phyloP scores from a whole-genome alignment of 2,329 filamentous ascomycete species.

The Calonectria pseudoturangicola region DNA sequence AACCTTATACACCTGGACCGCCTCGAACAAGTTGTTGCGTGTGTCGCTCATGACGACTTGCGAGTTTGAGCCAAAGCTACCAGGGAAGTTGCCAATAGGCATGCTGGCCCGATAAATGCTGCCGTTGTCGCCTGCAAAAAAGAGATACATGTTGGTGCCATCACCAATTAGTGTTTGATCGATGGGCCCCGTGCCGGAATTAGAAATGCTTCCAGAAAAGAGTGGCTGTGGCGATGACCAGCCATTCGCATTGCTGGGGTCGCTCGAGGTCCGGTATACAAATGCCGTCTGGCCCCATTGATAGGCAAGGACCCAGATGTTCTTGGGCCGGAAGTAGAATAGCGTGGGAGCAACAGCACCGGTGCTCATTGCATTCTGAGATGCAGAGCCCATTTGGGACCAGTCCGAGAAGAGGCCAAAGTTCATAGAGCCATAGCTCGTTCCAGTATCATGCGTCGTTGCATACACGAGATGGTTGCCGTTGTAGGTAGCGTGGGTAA shows the following conservation, averaged over 20 bases:
- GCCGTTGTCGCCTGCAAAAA: conserved; percentile 81
- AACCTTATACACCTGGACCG: conserved; percentile 79
- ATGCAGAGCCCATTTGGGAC: conserved; percentile 68
- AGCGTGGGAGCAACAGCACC: conserved; percentile 75
- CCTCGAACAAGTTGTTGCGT: conserved; percentile 77
- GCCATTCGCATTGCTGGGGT: conserved; percentile 74
- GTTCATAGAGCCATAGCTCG: conserved; percentile 74
- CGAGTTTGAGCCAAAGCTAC: conserved; percentile 72
- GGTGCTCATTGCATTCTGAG: conserved; percentile 70
- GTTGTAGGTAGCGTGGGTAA: conserved; percentile 73
- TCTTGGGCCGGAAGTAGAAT: conserved; percentile 78
- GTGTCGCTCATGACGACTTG: conserved; percentile 72
- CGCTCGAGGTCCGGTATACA: conserved; percentile 74
- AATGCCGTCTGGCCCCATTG: conserved; percentile 78
- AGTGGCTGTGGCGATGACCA: conserved; percentile 74
- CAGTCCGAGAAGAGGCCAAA: conserved; percentile 74
- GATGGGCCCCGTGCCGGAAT: conserved; percentile 72
- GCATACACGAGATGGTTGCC: conserved; percentile 77
- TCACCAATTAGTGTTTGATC: conserved; percentile 80
- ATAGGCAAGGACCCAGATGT: conserved; percentile 78
- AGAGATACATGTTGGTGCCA: conserved; percentile 77
- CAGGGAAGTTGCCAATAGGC: conserved; percentile 77
- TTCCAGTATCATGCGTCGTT: conserved; percentile 64
- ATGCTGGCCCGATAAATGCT: conserved; percentile 79
- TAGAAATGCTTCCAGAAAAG: conserved; percentile 72